Percentiles rank a stretch among this genome's conserved stretches.
phyloP scores from a whole-genome alignment of 2,329 filamentous ascomycete species.

The Paraconiothyrium brasiliense region DNA sequence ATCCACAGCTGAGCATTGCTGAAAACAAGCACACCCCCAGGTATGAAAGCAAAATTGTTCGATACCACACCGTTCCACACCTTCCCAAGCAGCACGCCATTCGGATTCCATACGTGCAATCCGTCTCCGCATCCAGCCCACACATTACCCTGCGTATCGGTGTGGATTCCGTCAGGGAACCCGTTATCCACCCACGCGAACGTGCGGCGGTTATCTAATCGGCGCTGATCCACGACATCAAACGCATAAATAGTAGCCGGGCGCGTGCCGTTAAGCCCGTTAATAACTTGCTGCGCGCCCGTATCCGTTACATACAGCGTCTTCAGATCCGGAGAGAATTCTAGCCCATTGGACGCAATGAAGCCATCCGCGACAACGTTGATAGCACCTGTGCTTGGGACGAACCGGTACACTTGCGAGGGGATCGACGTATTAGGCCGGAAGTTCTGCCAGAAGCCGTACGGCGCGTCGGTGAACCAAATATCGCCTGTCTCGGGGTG shows the following conservation, averaged over 20 bases:
- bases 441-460: slow-evolving; percentile 44
- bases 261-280: slow-evolving; percentile 45
- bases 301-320: slow-evolving; percentile 59
- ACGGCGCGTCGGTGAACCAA: slow-evolving; percentile 61
- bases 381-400: slow-evolving; percentile 52
- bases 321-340: slow-evolving; percentile 55
- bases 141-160: slow-evolving; percentile 64
- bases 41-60: slow-evolving; percentile 51
- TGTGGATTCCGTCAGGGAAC: slow-evolving; percentile 68
- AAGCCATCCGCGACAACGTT: slow-evolving; percentile 54
- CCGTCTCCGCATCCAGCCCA: slow-evolving; percentile 66
- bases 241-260: slow-evolving; percentile 56
- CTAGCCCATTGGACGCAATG: slow-evolving; percentile 57
- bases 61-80: slow-evolving; percentile 60
- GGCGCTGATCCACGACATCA: slow-evolving; percentile 51
- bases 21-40: slow-evolving; percentile 46
- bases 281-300: slow-evolving; percentile 50
- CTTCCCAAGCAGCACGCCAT: slow-evolving; percentile 64
- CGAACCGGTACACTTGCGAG: slow-evolving; percentile 55
- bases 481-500: slow-evolving; percentile 56
- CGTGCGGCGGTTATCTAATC: slow-evolving; percentile 49
- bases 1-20: slow-evolving; percentile 48
- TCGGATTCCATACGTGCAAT: slow-evolving; percentile 62
- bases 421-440: slow-evolving; percentile 43
- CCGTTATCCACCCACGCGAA: slow-evolving; percentile 67